Evolutionary conservation across 768 basidiomycete species (phyloP), one percentile per base, ranked within the genome.

Genomic region (Podaxis rugospora): DNA sequence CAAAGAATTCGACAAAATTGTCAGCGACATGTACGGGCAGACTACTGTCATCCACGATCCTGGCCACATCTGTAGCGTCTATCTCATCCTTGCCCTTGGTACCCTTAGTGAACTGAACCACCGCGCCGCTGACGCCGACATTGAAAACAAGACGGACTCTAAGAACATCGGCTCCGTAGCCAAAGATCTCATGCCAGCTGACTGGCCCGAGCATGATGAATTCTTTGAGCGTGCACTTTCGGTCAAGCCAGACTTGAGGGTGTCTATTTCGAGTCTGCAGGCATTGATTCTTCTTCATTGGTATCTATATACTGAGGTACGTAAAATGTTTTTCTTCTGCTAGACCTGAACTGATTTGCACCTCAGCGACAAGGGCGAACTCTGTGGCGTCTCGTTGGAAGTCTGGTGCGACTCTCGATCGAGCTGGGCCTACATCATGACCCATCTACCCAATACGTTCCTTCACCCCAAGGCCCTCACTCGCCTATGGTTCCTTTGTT

Each of bases 351-450:
- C 52, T 61, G 37, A 66, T 67, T 56, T 61, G 46, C 49, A 27
- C 42, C 46, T 46, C 59, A 94, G 92, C 86, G 92, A 65, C 91
- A 92, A 82, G 92, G 92, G n/a, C 85, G 91, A 64, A 89, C 90
- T 0, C 76, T 94, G 2, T 94, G 92, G 92, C 89, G 92, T 56
- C 83, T 94, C 14, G 91, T 92, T 56, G 92, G 92, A 28, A 90
- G 87, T 62, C 81, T 94, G 40, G 90, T 93, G 27, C 86, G 92
- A 4, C 79, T 94, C 10, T 82, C 89, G 14, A 85, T 93, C 64
- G 92, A 94, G 72, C 80, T 94, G 2, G 92, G 92, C 25, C 77
- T 94, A 49, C 93, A 94, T 65, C 92, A 94, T 66, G 91, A 94
- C 69, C 92, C 92, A 4, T 88, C 80, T 3, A 79, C 79, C 1